These are phyloP conservation scores for Plantago ovata DNA, from an alignment of 257 asterid species.

Conservation along the genomic window DNA sequence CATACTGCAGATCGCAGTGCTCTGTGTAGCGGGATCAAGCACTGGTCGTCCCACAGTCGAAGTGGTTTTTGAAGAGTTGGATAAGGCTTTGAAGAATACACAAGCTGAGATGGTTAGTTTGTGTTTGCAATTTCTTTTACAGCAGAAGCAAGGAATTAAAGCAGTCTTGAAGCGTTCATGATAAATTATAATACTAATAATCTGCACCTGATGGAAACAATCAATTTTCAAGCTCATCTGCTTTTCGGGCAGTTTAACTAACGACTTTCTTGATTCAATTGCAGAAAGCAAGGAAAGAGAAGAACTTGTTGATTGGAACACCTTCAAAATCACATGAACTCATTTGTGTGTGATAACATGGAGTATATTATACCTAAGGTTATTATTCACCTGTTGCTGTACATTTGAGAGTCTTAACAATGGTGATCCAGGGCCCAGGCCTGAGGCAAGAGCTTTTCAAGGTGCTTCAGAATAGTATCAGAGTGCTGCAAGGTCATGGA, in stretches of 20 bases:
- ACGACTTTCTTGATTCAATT: conserved; percentile 1
- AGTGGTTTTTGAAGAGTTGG: conserved; percentile 58
- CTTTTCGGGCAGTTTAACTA: neutral
- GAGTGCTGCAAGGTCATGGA: too few relatives aligned
- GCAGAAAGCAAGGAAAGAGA: conserved; percentile 31
- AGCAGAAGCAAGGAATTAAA: too few relatives aligned
- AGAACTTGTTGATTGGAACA: conserved; percentile 26
- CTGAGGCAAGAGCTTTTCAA: neutral
- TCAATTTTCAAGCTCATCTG: neutral
- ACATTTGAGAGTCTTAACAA: too few relatives aligned
- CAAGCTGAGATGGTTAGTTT: conserved; percentile 35
- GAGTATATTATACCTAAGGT: neutral
- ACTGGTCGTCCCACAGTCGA: conserved; percentile 73
- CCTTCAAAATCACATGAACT: conserved; percentile 36
- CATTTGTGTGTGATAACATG: conserved; percentile 24
- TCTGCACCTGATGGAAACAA: neutral
- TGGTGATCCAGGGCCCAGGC: too few relatives aligned
- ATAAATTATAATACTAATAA: neutral
- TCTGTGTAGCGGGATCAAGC: conserved; percentile 69
- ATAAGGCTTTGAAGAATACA: conserved; percentile 64
- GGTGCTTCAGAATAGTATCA: too few relatives aligned
- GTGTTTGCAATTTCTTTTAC: too few relatives aligned
- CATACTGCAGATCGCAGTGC: conserved; percentile 71
- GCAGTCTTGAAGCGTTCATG: too few relatives aligned
- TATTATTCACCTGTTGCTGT: neutral